Evolutionary conservation across 805 yeast genomes (phyloP).

Genomic region (Spathaspora gorwiae): DNA sequence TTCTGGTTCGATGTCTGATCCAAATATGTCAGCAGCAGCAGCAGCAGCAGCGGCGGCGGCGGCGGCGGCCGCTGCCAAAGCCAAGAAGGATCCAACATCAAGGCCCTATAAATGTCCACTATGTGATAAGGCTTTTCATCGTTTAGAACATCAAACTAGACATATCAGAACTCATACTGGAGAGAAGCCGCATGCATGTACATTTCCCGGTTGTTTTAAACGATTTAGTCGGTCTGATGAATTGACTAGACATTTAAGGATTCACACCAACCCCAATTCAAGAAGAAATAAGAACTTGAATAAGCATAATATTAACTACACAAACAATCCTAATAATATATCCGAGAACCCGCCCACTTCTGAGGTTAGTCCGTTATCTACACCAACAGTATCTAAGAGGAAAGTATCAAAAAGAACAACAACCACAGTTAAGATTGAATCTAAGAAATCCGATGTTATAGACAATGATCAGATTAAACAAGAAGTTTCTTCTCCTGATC

Average conservation of each 20-base stretch:
- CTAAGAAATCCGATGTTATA: neutral
- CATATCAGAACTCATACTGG: conserved; percentile 81
- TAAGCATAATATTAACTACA: conserved; percentile 8
- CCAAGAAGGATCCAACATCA: conserved; percentile 21
- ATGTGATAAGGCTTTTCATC: conserved; percentile 70
- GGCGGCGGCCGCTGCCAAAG: conserved; percentile 5
- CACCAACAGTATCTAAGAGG: neutral
- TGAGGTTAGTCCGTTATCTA: neutral
- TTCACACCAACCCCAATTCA: conserved; percentile 68
- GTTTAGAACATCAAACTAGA: conserved; percentile 74
- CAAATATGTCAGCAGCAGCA: neutral
- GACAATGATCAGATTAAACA: neutral
- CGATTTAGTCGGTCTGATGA: conserved; percentile 69
- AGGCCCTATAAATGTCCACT: conserved; percentile 71
- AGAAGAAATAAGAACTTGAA: conserved; percentile 49
- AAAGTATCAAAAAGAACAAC: neutral
- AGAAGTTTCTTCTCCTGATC: neutral
- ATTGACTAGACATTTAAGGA: conserved; percentile 66
- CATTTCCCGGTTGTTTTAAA: conserved; percentile 66
- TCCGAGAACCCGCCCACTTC: neutral
- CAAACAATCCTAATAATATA: neutral
- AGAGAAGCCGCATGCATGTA: conserved; percentile 75
- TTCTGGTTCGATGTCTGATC: neutral
- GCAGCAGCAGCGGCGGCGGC: neutral
- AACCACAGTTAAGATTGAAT: neutral